Evolutionary conservation across 495 filamentous ascomycete genomes (phyloP), one percentile per base, ranked within the genome.

Genomic region (Talaromyces stipitatus): DNA sequence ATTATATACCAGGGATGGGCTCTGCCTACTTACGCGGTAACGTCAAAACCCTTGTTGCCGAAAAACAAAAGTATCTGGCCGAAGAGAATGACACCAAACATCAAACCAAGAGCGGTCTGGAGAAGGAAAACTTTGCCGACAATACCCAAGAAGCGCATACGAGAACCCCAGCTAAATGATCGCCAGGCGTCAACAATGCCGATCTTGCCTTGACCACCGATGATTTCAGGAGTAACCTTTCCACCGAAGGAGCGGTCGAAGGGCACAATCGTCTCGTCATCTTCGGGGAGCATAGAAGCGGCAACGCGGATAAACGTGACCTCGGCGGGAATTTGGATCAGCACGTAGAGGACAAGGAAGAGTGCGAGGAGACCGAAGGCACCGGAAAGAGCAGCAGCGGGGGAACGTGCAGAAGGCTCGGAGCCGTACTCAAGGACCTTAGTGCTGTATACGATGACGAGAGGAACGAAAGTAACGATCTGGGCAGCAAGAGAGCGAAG

Each of bases 181-280:
- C 70, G 77, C 83, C 88, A 86, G 0, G 88, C 89, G 60, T 90
- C 86, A 27, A 79, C 66, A 66, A 92, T 78, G 45, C 81, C 81
- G 54, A 88, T 75, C 59, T 76, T 80, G 62, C 87, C 86, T 65
- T 78, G 81, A 54, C 88, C 89, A 57, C 83, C 86, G 6, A 89
- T 72, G 45, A 87, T 78, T 20, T 78, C 81, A 20, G 85, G 80
- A 26, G 70, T 65, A 18, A 83, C 76, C 62, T 81, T 82, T 12
- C 82, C 77, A 36, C 77, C 82, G 58, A 89, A 89, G 47, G 76
- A 81, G 50, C 85, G 81, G 71, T 91, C 88, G 54, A 90, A 89
- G n/a, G 84, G 82, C 46, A 91, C 84, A 58, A 91, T 88, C 3
- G 82, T 78, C 67, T 90, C 84, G 47, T 88, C 72, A 24, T 81